phyloP scores from a whole-genome alignment of 75 land plant genomes.

The Pinus albicaulis region DNA sequence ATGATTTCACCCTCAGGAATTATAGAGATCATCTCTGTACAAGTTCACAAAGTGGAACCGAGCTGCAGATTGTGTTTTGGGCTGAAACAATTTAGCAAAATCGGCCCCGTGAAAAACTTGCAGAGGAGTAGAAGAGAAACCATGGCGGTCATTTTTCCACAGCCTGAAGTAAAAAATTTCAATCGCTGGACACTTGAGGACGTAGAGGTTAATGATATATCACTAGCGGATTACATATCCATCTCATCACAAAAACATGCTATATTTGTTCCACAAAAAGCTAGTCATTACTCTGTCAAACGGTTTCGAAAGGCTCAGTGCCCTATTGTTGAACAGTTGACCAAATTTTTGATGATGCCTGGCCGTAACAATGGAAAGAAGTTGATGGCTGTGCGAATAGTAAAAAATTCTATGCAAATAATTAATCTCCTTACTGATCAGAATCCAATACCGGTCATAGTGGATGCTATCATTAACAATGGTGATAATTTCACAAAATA shows the following conservation, averaged over 20 bases:
- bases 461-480: slow-evolving; percentile 80
- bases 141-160: no score
- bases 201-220: slow-evolving; percentile 56
- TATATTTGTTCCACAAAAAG: slow-evolving; percentile 71
- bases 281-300: slow-evolving; percentile 70
- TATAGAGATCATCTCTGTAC: no score
- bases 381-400: slow-evolving; percentile 72
- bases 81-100: no score
- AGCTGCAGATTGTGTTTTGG: no score
- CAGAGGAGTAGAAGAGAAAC: no score
- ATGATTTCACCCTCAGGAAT: no score
- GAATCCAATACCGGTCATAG: slow-evolving; percentile 79
- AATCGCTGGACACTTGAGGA: no score
- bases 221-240: slow-evolving; percentile 64
- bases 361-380: slow-evolving; percentile 84
- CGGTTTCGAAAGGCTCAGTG: slow-evolving; percentile 79
- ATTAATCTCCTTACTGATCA: slow-evolving; percentile 67
- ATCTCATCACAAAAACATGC: slow-evolving; percentile 49
- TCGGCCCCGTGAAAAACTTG: no score
- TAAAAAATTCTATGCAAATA: slow-evolving; percentile 80
- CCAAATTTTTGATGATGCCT: slow-evolving; percentile 83
- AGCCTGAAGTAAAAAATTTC: no score
- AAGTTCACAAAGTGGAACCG: no score
- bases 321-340: slow-evolving; percentile 80
- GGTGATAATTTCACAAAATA: no score